phyloP scores from a whole-genome alignment of 768 basidiomycete genomes.

The Russula sp. region DNA sequence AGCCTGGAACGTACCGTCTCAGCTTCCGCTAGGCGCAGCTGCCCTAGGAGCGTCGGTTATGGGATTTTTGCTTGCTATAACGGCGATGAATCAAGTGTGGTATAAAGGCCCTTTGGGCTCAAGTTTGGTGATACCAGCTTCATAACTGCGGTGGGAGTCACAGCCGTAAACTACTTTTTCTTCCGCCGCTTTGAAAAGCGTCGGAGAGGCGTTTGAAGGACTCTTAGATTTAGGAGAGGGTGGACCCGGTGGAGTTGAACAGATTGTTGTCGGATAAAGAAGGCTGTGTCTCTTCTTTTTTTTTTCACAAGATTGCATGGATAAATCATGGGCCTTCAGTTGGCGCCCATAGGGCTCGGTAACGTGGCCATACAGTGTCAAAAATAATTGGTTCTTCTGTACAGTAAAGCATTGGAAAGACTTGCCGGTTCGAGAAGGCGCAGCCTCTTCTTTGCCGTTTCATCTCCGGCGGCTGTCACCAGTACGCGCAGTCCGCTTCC shows the following conservation, averaged over 20 bases:
- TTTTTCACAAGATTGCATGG: no score
- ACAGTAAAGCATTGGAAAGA: no score
- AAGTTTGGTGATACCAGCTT: slow-evolving; percentile 71
- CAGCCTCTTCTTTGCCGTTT: no score
- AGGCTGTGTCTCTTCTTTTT: background rate
- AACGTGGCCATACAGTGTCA: background rate
- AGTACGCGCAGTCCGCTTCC: no score
- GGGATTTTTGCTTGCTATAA: slow-evolving; percentile 55
- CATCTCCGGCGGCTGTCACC: no score
- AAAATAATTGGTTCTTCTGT: background rate
- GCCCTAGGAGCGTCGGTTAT: slow-evolving; percentile 52
- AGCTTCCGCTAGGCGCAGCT: slow-evolving; percentile 61
- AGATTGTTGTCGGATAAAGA: background rate
- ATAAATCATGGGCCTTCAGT: background rate
- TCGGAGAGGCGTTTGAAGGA: slow-evolving; percentile 11
- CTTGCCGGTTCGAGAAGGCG: no score
- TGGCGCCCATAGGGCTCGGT: background rate
- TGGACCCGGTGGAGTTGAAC: no score
- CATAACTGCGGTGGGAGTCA: slow-evolving; percentile 43
- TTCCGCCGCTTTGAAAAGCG: slow-evolving; percentile 42
- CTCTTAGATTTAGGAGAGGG: no score
- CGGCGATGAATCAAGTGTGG: slow-evolving; percentile 70
- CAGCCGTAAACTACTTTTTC: slow-evolving; percentile 50
- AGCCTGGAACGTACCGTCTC: slow-evolving; percentile 52
- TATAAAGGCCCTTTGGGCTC: slow-evolving; percentile 66